Evolutionary conservation across 1,284 basidiomycete species (phyloP).

Genomic region (Mycena sp.): DNA sequence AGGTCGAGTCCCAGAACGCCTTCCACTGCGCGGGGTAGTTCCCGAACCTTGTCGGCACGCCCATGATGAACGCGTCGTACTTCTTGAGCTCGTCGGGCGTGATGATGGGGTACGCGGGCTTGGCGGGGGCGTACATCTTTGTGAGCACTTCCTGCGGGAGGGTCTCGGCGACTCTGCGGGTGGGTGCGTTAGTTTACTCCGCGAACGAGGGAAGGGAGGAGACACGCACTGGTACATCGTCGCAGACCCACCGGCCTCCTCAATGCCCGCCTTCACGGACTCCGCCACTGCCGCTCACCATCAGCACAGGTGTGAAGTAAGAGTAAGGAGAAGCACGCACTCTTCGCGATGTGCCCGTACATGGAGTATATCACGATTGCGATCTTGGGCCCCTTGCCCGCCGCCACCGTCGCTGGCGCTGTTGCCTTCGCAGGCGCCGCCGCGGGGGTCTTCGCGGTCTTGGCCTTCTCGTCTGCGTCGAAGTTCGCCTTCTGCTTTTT

Average conservation of each 20-base stretch:
- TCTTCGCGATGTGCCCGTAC: constrained; percentile 81
- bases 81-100: constrained; percentile 70
- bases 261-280: constrained; percentile 76
- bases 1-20: constrained; percentile 81
- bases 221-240: constrained; percentile 76
- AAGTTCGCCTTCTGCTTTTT: neutral
- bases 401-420: too few species aligned
- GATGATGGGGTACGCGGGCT: constrained; percentile 78
- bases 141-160: constrained; percentile 78
- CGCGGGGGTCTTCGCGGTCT: neutral
- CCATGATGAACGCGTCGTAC: constrained; percentile 75
- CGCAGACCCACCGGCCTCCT: constrained; percentile 73
- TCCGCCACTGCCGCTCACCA: constrained; percentile 87
- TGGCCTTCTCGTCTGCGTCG: neutral
- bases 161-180: constrained; percentile 80
- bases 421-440: too few species aligned
- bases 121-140: constrained; percentile 62
- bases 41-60: constrained; percentile 83
- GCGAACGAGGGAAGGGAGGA: too few species aligned
- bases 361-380: constrained; percentile 86
- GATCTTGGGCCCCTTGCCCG: too few species aligned
- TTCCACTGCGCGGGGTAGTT: constrained; percentile 78
- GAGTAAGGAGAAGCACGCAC: constrained; percentile 52
- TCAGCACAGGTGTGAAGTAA: constrained; percentile 19
- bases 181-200: too few species aligned